phyloP scores from a whole-genome alignment of 345 rosid genomes.

The Laguncularia racemosa region DNA sequence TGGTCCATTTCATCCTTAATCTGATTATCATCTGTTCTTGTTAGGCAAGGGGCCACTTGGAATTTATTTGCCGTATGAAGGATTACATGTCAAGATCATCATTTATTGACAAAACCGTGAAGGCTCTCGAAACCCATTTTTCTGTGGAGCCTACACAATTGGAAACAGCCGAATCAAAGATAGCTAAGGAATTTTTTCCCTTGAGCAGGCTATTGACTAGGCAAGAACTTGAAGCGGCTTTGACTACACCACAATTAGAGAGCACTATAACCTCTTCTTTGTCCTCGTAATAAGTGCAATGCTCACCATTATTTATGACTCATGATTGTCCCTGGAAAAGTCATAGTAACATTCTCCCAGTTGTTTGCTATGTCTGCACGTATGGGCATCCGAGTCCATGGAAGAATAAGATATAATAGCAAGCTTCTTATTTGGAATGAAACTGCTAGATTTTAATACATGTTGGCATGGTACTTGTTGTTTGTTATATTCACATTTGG shows the following conservation, averaged over 20 bases:
- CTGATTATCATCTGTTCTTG: not conserved
- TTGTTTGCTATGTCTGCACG: no score
- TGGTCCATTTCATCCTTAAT: not conserved
- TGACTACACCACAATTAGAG: slow-evolving; percentile 1
- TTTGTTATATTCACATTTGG: no score
- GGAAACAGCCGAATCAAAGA: slow-evolving; percentile 14
- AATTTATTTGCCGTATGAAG: slow-evolving; percentile 60
- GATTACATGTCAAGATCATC: slow-evolving; percentile 51
- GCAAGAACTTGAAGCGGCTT: slow-evolving; percentile 34
- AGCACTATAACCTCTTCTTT: not conserved
- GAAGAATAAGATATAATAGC: not conserved
- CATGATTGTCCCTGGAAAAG: no score
- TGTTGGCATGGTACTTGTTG: no score
- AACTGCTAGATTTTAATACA: no score
- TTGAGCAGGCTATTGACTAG: slow-evolving; percentile 30
- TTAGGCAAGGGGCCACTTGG: slow-evolving; percentile 65
- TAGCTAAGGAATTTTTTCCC: slow-evolving; percentile 18
- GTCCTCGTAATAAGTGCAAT: slow-evolving; percentile 1
- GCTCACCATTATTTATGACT: no score
- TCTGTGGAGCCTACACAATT: slow-evolving; percentile 16
- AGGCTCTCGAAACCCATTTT: slow-evolving; percentile 44
- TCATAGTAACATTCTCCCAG: no score
- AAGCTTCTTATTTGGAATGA: no score
- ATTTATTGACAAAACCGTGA: slow-evolving; percentile 48
- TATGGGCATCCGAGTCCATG: not conserved